phyloP scores from a whole-genome alignment of 2,329 filamentous ascomycete genomes.

The Penicillium sp. region DNA sequence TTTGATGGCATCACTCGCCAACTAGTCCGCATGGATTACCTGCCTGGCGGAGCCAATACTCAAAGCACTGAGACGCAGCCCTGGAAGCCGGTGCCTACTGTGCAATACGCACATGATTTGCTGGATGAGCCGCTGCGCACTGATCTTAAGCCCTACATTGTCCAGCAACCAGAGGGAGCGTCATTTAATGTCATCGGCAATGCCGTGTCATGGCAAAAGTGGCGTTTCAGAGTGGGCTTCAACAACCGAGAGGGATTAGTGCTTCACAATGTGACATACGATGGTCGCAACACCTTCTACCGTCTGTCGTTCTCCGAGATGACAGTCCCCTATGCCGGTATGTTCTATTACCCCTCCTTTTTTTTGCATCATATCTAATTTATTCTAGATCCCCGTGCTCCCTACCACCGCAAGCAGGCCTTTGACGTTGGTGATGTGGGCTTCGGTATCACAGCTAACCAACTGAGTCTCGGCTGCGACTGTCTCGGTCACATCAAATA shows the following conservation, averaged over 20 bases:
- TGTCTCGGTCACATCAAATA: slow-evolving; percentile 71
- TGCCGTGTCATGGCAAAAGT: slow-evolving; percentile 66
- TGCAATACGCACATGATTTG: slow-evolving; percentile 61
- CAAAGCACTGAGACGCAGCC: slow-evolving; percentile 57
- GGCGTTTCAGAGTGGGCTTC: slow-evolving; percentile 61
- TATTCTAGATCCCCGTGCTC: slow-evolving; percentile 60
- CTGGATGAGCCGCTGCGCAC: slow-evolving; percentile 65
- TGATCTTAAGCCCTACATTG: slow-evolving; percentile 64
- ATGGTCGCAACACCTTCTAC: slow-evolving; percentile 64
- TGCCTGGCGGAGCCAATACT: slow-evolving; percentile 66
- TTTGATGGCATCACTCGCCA: slow-evolving; percentile 62
- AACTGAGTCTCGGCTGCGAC: slow-evolving; percentile 69
- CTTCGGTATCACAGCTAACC: slow-evolving; percentile 67
- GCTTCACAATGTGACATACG: slow-evolving; percentile 66
- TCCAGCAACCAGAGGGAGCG: slow-evolving; percentile 64
- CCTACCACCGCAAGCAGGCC: slow-evolving; percentile 68
- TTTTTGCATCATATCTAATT: neutral
- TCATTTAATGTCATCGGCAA: slow-evolving; percentile 61
- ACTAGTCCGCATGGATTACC: slow-evolving; percentile 66
- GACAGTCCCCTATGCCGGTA: slow-evolving; percentile 53
- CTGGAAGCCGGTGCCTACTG: slow-evolving; percentile 56
- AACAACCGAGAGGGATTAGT: slow-evolving; percentile 67
- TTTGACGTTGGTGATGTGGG: slow-evolving; percentile 70
- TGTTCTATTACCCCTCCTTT: neutral
- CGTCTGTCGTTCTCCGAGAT: slow-evolving; percentile 67